Base-by-base conservation (phyloP, 352 stramenopile genomes). In the Phytopythium mirpurense region DNA sequence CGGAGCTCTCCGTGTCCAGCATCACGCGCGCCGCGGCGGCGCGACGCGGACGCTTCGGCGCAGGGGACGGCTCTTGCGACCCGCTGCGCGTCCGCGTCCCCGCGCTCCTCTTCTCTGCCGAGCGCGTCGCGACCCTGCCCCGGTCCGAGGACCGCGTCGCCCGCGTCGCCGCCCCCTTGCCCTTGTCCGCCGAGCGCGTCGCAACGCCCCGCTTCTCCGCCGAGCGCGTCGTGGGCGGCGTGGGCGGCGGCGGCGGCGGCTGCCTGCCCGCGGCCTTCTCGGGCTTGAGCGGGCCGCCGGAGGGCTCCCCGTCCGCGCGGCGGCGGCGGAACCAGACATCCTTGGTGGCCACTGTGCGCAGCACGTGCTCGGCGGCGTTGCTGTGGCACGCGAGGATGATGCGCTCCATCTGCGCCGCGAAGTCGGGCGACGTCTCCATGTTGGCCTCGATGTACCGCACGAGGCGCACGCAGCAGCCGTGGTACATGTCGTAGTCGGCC, bases 371-470 rank as follows among this genome's bases (percentile, higher is more conserved):
- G 0, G 73, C 68, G 18, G 76, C 72, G 36, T 70, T 68, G 57
- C 73, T 87, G 67, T 83, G 71, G 60, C 73, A 87, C 27, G 76
- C 76, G 44, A 83, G 64, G 47, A 87, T 84, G 53, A 87, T 71
- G 54, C 76, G 76, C 45, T 84, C 76, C 76, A 87, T 87, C 51
- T 87, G 73, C 63, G 73, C 55, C 14, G 38, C 53, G 55, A 87
- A 87, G 47, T 76, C 73, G 29, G 64, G 52, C 37, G 78, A 86
- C 36, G 67, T 81, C 41, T 70, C 60, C 78, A 91, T 88, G 66
- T 86, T 71, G 26, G 66, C 59, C 27, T 61, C 31, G 48, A 90
- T 88, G 60, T 86, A 90, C 49, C 62, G 35, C 38, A 88, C 75
- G 41, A 90, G 58, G 15, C 63, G 72, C 44, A 70, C 62, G 67